Evolutionary conservation across 164 flowering plant species (phyloP).

Genomic region (Umbilicus rupestris): DNA sequence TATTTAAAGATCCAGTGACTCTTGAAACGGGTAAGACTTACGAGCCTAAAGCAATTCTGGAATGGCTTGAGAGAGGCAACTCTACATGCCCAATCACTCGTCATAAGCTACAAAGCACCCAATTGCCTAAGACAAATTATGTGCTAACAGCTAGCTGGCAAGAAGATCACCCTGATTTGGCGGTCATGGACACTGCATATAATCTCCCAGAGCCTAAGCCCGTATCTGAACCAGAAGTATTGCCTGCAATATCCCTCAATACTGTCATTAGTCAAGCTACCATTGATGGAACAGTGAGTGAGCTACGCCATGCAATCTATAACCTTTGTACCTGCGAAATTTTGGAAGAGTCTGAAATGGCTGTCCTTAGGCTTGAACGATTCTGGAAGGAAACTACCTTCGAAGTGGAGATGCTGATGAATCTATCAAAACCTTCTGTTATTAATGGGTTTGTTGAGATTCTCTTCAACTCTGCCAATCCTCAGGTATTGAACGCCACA

Average conservation of each 20-base stretch:
- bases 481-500: slow-evolving; percentile 38
- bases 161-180: slow-evolving; percentile 33
- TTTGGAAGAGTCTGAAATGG: slow-evolving; percentile 48
- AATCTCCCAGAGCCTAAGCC: slow-evolving; percentile 12
- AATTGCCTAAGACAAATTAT: slow-evolving; percentile 70
- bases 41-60: slow-evolving; percentile 70
- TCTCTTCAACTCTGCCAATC: slow-evolving; percentile 57
- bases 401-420: slow-evolving; percentile 31
- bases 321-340: slow-evolving; percentile 55
- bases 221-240: slow-evolving; percentile 12
- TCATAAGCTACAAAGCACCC: slow-evolving; percentile 51
- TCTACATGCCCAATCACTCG: slow-evolving; percentile 74
- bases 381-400: slow-evolving; percentile 42
- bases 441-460: slow-evolving; percentile 69
- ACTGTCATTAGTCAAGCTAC: slow-evolving; percentile 55
- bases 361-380: slow-evolving; percentile 44
- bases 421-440: slow-evolving; percentile 55
- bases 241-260: slow-evolving; percentile 43
- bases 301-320: slow-evolving; percentile 41
- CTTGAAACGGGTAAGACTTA: slow-evolving; percentile 88
- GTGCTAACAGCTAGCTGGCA: slow-evolving; percentile 79
- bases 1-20: slow-evolving; percentile 75
- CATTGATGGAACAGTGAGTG: slow-evolving; percentile 34
- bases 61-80: slow-evolving; percentile 77
- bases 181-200: slow-evolving; percentile 17